Evolutionary conservation across 495 filamentous ascomycete genomes (phyloP), one percentile per base, ranked within the genome.

Genomic region (Trichoderma reesei): DNA sequence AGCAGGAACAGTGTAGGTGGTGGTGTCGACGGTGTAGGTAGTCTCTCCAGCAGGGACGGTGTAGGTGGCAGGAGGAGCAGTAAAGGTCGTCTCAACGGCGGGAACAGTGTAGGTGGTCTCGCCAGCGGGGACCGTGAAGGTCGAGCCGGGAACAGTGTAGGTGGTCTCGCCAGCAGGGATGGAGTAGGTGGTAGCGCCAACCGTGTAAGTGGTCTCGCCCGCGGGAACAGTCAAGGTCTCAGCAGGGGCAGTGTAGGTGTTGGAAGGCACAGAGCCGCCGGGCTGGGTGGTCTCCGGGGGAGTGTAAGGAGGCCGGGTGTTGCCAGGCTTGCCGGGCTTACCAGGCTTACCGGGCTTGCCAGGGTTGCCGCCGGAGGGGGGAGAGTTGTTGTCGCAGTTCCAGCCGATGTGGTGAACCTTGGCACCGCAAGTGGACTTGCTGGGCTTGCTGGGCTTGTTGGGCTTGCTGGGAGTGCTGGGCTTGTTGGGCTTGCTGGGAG

Each of bases 401-500:
- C 95, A 97, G 69, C 80, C 84, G 70, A 96, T 85, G 67, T 75
- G 82, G 78, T 90, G 87, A 68, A 96, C 85, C 66, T 85, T 85
- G 69, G 96, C 80, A 63, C 80, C 81, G 77, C 91, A 93, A 36
- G 61, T 18, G 65, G 69, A 76, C 44, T 72, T 68, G 75, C 81
- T 84, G 5, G 73, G 72, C 69, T 76, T 70, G n/a, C n/a, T n/a
- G n/a, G n/a, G n/a, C n/a, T n/a, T n/a, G n/a, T n/a, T n/a, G n/a
- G n/a, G n/a, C n/a, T n/a, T n/a, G n/a, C n/a, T n/a, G n/a, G n/a
- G n/a, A n/a, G n/a, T n/a, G n/a, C n/a, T n/a, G n/a, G n/a, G n/a
- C n/a, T n/a, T n/a, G n/a, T n/a, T n/a, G n/a, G n/a, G n/a, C n/a
- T n/a, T n/a, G n/a, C n/a, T n/a, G n/a, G n/a, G n/a, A n/a, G n/a